phyloP scores from a whole-genome alignment of 2,329 filamentous ascomycete genomes.

The Rugonectria rugulosa region DNA sequence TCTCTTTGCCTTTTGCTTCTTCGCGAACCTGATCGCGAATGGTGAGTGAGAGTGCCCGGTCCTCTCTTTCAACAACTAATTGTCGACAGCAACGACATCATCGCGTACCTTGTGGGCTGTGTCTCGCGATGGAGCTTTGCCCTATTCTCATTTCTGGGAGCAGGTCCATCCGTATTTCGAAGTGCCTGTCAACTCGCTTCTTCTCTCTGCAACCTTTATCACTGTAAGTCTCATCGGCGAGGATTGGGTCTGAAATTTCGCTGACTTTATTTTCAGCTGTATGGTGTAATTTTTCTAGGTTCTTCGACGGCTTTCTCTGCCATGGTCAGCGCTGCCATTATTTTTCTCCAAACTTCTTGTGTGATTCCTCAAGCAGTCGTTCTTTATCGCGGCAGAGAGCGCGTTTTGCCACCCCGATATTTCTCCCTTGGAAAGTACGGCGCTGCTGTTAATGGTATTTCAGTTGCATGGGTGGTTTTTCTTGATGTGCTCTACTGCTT shows the following conservation, averaged over 20 bases:
- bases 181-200: constrained; percentile 37
- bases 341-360: constrained; percentile 37
- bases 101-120: constrained; percentile 34
- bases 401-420: constrained; percentile 33
- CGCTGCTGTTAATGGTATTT: constrained; percentile 29
- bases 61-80: fast-evolving
- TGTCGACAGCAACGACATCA: constrained; percentile 20
- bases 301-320: constrained; percentile 39
- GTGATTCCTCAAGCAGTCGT: constrained; percentile 39
- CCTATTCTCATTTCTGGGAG: constrained; percentile 36
- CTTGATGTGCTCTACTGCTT: constrained; percentile 33
- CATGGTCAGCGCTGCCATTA: constrained; percentile 39
- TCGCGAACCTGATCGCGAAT: constrained; percentile 28
- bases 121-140: constrained; percentile 37
- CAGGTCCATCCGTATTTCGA: constrained; percentile 29
- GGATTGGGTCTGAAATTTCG: no score
- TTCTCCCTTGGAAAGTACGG: constrained; percentile 38
- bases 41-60: background rate
- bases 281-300: constrained; percentile 41
- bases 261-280: constrained; percentile 15
- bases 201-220: constrained; percentile 26
- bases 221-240: constrained; percentile 2
- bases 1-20: constrained; percentile 33
- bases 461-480: constrained; percentile 29
- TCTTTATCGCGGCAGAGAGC: constrained; percentile 36